Evolutionary conservation across 2,329 filamentous ascomycete genomes (phyloP), one percentile per base, ranked within the genome.

Genomic region (Penicillium carneum): DNA sequence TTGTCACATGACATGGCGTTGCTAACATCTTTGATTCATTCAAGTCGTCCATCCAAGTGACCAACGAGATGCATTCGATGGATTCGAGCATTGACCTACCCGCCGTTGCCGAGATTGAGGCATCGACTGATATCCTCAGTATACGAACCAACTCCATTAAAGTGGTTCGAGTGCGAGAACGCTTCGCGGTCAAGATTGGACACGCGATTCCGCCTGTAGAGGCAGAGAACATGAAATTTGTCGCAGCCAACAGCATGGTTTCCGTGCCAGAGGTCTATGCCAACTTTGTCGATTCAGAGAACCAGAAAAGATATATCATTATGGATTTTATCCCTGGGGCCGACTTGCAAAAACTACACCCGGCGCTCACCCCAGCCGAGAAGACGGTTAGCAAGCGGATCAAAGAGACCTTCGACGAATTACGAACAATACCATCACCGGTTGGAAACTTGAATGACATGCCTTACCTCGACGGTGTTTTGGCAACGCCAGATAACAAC

Each of bases 171-270:
- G 60, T 67, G 36, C 61, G 55, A 39, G 62, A 66, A 54, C 59
- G 45, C 42, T 69, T 70, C 51, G 56, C 54, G 14, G 66, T 70
- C 50, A 70, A 70, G 63, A 36, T 65, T 14, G 62, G 58, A 36
- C 18, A 51, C 36, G 51, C 38, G 12, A 62, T 70, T 20, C 31
- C 57, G 23, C 64, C 63, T 8, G 43, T 63, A 6, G 64, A 70
- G 34, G 64, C 64, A 39, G 64, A 70, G 38, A 69, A 66, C 50
- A 67, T 69, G 58, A 60, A 49, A 42, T 67, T 67, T 33, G 54
- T 68, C 16, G 63, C 62, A 52, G 42, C 59, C 11, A 67, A 65
- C 39, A 64, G 57, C 53, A 65, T 66, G 26, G 54, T 68, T 46
- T 58, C 60, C 20, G 57, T 66, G 4, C 65, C 60, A 45, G 64